Evolutionary conservation across 1,284 basidiomycete species (phyloP), one percentile per base, ranked within the genome.

Genomic region (Cystobasidium sp.): DNA sequence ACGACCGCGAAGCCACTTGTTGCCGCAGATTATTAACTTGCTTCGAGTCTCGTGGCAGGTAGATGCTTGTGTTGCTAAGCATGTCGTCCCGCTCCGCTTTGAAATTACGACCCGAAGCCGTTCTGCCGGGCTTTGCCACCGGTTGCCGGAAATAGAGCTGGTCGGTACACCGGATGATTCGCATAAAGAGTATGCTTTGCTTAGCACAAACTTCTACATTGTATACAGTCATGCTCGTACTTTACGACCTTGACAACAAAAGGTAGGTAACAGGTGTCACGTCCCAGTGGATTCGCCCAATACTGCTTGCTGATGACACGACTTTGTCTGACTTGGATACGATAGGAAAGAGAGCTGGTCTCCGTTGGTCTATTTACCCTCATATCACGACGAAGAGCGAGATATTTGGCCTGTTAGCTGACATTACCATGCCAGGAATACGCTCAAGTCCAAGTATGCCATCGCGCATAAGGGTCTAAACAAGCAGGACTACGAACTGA

Each of bases 341-440:
- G 47, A 53, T 31, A 73, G 70, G 41, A 49, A 56, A n/a, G 70
- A 62, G 44, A 46, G 62, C 63, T 73, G 61, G 56, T 61, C 68
- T 49, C 58, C 68, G 68, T 59, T 20, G 52, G 68, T 66, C 39
- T 31, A 12, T 39, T 46, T 51, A 22, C 20, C 6, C 24, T 18
- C 16, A 3, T 65, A 1, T 3, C 43, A 24, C 9, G 16, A 51
- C 14, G 22, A 10, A 22, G 22, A 62, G 31, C 55, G 3, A 22
- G 24, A 3, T 58, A 18, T 51, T 51, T 16, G 47, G 14, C 16
- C 16, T 14, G 20, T 20, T 16, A 14, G 47, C 47, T 31, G 31
- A 31, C 31, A 31, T 1, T 31, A 2, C 53, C 12, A 7, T 7
- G 6, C 9, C 47, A 68, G 66, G 8, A 68, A 68, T 20, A 68